A percentile compares a stretch with the other conserved stretches of the same genome.
Conservation (phyloP, 2,329 filamentous ascomycete genomes). For the Ophiostoma sp. region DNA sequence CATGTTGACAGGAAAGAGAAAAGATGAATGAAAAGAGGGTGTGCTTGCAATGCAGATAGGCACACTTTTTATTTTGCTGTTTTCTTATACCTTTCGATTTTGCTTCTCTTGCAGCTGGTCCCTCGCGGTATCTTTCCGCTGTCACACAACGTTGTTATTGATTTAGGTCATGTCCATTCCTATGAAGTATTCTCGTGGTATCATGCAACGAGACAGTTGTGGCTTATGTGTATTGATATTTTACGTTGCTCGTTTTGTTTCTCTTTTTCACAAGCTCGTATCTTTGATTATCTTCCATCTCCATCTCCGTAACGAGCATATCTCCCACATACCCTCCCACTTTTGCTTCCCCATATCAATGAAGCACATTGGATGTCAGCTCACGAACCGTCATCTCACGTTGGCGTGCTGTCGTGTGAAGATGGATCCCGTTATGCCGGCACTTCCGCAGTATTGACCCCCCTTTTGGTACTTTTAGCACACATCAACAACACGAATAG, state of each 20-base stretch:
- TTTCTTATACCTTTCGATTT: not conserved
- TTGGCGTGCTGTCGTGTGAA: not conserved
- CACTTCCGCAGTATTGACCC: constrained; percentile 5
- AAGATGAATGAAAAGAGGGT: not conserved
- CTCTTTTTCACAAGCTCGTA: not conserved
- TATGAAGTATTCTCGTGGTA: not conserved
- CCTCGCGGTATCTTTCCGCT: constrained; percentile 1
- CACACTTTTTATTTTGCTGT: not conserved
- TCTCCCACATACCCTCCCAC: not conserved
- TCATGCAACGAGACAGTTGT: not conserved
- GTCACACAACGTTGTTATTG: not conserved
- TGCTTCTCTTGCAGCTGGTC: not conserved
- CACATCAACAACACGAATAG: not conserved
- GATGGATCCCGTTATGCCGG: constrained; percentile 2
- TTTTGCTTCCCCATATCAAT: not conserved
- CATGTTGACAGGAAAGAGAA: not conserved
- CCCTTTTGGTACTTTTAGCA: not conserved
- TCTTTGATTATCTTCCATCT: not conserved
- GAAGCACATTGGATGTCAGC: not conserved
- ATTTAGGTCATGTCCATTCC: not conserved
- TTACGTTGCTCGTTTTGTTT: not conserved
- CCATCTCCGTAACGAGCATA: not conserved
- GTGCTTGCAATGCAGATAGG: not conserved
- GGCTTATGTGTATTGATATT: not conserved
- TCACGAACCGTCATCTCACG: not conserved